A percentile compares a stretch with the other conserved stretches of the same genome.
Conservation (phyloP, 768 basidiomycete genomes). For the Arthromyces matolae region DNA sequence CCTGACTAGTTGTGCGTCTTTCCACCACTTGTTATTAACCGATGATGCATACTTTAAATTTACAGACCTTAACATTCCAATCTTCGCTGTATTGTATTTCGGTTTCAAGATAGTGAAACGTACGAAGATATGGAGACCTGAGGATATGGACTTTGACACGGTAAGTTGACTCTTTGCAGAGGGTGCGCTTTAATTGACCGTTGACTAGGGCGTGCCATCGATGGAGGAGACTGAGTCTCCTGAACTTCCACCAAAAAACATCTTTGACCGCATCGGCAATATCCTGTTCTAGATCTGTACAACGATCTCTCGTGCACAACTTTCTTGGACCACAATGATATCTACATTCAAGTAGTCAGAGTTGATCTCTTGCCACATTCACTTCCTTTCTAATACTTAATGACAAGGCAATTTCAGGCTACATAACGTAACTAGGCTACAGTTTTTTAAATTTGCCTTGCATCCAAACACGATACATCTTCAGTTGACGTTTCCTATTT, state of each 20-base stretch:
- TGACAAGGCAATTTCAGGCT: too few species aligned
- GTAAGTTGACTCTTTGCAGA: slow-evolving; percentile 29
- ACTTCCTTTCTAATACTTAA: too few species aligned
- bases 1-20: slow-evolving; percentile 37
- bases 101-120: slow-evolving; percentile 40
- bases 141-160: slow-evolving; percentile 71
- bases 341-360: too few species aligned
- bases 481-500: slow-evolving; percentile 89
- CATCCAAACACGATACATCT: slow-evolving; percentile 98
- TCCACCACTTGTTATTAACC: too few species aligned
- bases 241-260: slow-evolving; percentile 44
- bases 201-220: slow-evolving; percentile 56
- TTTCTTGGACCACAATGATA: background rate
- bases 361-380: too few species aligned
- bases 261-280: slow-evolving; percentile 47
- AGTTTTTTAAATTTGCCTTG: slow-evolving; percentile 76
- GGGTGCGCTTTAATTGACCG: background rate
- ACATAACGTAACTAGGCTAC: background rate
- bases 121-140: slow-evolving; percentile 48
- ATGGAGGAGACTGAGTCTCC: slow-evolving; percentile 65
- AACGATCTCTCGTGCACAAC: background rate
- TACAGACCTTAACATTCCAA: slow-evolving; percentile 45
- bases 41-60: too few species aligned
- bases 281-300: slow-evolving; percentile 43
- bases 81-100: slow-evolving; percentile 41